Evolutionary conservation across 768 basidiomycete species (phyloP).

Genomic region (Trametes maxima): DNA sequence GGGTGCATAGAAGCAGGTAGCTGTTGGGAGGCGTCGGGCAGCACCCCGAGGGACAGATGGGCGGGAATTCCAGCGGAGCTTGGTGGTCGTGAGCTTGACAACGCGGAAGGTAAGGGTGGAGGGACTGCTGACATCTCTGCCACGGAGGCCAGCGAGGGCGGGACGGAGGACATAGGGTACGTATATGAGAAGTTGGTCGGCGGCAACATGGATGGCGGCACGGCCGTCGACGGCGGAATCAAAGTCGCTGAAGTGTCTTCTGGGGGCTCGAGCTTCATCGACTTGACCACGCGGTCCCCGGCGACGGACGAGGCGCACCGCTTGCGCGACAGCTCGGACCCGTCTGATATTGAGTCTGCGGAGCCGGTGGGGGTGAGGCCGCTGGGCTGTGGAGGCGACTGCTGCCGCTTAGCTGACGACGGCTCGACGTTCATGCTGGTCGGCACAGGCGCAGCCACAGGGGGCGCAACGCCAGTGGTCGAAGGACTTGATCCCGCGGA

Average conservation of each 20-base stretch:
- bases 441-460: constrained; percentile 12
- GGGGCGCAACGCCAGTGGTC: constrained; percentile 5
- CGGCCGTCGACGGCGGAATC: constrained; percentile 23
- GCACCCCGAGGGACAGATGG: constrained; percentile 21
- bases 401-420: constrained; percentile 25
- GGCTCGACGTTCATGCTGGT: constrained; percentile 17
- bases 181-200: constrained; percentile 32
- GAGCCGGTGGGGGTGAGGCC: constrained; percentile 27
- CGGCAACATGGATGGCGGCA: constrained; percentile 24
- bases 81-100: constrained; percentile 28
- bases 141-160: constrained; percentile 29
- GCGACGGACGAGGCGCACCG: constrained; percentile 52
- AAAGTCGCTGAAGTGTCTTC: constrained; percentile 40
- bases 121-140: constrained; percentile 33
- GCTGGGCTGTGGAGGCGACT: constrained; percentile 11
- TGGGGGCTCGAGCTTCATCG: constrained; percentile 51
- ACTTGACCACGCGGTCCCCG: constrained; percentile 48
- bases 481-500: constrained; percentile 24
- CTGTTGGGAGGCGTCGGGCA: constrained; percentile 22
- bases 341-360: constrained; percentile 34
- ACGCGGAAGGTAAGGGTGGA: constrained; percentile 33
- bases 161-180: constrained; percentile 18
- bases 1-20: constrained; percentile 13
- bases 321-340: constrained; percentile 49
- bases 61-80: constrained; percentile 29